Evolutionary conservation across 2,329 filamentous ascomycete species (phyloP).

Genomic region (Trichoderma asperellum): DNA sequence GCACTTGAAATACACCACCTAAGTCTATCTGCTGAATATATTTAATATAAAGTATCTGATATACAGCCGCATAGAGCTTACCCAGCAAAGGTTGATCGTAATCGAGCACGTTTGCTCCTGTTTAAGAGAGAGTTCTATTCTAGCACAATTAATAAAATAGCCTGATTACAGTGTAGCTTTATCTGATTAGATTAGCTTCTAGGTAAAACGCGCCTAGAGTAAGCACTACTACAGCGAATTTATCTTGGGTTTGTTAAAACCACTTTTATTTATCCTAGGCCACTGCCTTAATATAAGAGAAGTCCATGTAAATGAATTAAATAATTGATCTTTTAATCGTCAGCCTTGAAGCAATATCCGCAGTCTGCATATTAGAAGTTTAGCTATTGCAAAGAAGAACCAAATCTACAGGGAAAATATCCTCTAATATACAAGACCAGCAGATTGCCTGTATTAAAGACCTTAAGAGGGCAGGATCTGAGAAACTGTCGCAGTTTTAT

Average conservation of each 20-base stretch:
- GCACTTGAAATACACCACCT: neutral
- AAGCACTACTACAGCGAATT: neutral
- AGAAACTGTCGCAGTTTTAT: neutral
- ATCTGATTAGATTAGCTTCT: conserved; percentile 11
- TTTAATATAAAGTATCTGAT: neutral
- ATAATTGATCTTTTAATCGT: neutral
- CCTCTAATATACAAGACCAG: neutral
- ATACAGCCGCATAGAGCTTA: neutral
- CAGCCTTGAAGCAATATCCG: neutral
- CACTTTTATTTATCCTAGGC: neutral
- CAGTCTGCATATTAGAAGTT: neutral
- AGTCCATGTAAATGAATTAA: neutral
- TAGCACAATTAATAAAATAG: neutral
- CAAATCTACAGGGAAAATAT: neutral
- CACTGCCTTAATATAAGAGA: neutral
- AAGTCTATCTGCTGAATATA: neutral
- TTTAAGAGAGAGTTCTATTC: neutral
- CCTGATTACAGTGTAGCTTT: neutral
- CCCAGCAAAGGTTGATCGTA: neutral
- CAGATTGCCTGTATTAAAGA: neutral
- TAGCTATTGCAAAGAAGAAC: neutral
- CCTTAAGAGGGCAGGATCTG: neutral
- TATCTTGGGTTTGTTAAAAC: neutral
- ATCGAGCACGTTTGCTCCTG: neutral
- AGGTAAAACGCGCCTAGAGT: conserved; percentile 7